Conservation (phyloP, 257 asterid species). For the Leptodermis oblonga region DNA sequence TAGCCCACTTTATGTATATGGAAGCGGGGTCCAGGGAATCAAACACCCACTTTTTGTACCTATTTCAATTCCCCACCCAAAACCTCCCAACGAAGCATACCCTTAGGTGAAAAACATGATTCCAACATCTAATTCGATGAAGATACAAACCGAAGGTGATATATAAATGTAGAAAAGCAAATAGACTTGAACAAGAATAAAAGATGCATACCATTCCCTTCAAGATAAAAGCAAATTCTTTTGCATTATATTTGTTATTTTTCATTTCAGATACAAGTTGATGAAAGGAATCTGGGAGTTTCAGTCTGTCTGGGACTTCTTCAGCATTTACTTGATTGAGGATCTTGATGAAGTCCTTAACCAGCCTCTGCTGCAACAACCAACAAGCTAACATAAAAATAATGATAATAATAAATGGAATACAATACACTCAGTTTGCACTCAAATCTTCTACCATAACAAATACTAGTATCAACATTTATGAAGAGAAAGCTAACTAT, state of each 20-base stretch:
- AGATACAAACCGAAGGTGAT: not conserved
- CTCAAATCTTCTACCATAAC: slow-evolving; percentile 6
- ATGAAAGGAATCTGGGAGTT: slow-evolving; percentile 82
- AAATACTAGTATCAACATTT: not conserved
- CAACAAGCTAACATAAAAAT: slow-evolving; percentile 8
- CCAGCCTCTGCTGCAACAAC: slow-evolving; percentile 65
- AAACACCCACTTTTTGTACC: too few species aligned
- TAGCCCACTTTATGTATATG: too few species aligned
- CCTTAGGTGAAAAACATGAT: too few species aligned
- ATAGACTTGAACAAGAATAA: slow-evolving; percentile 2
- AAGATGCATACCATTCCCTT: slow-evolving; percentile 84
- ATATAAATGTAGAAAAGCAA: not conserved
- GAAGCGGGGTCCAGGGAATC: too few species aligned
- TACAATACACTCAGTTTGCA: not conserved
- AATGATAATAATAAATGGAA: slow-evolving; percentile 2
- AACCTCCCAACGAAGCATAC: too few species aligned
- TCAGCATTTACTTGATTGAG: slow-evolving; percentile 88
- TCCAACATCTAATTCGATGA: not conserved
- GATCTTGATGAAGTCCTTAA: slow-evolving; percentile 79
- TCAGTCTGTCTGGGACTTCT: slow-evolving; percentile 75
- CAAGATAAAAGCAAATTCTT: slow-evolving; percentile 85
- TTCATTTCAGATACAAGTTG: slow-evolving; percentile 94
- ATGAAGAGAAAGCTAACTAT: slow-evolving; percentile 14
- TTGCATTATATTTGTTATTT: slow-evolving; percentile 66
- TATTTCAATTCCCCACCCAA: too few species aligned